Conservation (phyloP, 768 basidiomycete species). For the Serendipita sp. region DNA sequence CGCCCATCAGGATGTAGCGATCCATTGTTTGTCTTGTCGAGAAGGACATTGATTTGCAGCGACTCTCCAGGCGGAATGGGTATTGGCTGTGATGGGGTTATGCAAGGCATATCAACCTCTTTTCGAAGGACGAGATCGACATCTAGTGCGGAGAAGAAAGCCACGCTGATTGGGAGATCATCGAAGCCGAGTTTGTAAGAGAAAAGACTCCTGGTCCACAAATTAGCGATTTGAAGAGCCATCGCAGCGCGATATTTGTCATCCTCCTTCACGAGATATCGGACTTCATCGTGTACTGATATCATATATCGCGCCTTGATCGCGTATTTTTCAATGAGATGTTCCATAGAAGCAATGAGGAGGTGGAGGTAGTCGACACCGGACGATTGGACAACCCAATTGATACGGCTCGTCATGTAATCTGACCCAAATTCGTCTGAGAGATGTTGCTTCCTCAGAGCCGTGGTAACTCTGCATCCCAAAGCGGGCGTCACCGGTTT, state of each 20-base stretch:
- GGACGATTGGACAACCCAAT: constrained; percentile 98
- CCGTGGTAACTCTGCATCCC: constrained; percentile 85
- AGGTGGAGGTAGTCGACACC: constrained; percentile 97
- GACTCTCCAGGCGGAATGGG: constrained; percentile 82
- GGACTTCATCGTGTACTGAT: constrained; percentile 93
- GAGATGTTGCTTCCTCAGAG: constrained; percentile 79
- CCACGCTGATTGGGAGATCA: constrained; percentile 85
- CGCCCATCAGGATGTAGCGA: constrained; percentile 45
- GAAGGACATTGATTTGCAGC: constrained; percentile 47
- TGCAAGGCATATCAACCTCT: constrained; percentile 90
- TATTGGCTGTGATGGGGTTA: constrained; percentile 78
- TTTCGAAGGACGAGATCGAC: constrained; percentile 82
- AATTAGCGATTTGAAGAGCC: constrained; percentile 85
- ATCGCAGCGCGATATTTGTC: constrained; percentile 84
- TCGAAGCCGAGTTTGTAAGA: constrained; percentile 90
- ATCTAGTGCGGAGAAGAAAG: constrained; percentile 95
- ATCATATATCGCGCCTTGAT: constrained; percentile 88
- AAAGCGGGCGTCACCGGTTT: constrained; percentile 83
- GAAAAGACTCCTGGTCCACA: constrained; percentile 88
- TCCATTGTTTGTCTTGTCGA: constrained; percentile 55
- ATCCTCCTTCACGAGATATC: constrained; percentile 78
- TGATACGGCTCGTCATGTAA: constrained; percentile 92
- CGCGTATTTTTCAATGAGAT: constrained; percentile 62
- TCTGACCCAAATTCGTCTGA: constrained; percentile 66
- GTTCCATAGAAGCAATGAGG: constrained; percentile 86